Evolutionary conservation across 805 yeast genomes (phyloP), one percentile per base, ranked within the genome.

Genomic region (Ogataea parapolymorpha): DNA sequence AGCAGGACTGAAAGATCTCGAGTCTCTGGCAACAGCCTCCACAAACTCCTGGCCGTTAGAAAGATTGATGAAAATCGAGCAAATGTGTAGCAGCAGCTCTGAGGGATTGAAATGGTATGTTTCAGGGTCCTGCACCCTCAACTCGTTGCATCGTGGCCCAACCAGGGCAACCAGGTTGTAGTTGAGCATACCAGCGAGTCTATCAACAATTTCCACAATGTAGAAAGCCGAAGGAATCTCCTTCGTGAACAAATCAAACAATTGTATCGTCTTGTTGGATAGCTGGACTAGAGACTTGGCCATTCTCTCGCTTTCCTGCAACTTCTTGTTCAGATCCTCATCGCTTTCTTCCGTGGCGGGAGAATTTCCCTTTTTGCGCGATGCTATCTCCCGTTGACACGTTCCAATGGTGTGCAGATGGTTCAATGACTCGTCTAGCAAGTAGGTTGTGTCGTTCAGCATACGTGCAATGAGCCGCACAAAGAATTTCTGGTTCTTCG

Each of bases 121-220:
- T 49, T 82, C 86, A 0, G 97, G 97, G 47, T 83, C 74, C 44
- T 75, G 73, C 22, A 93, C 99, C 57, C 86, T 88, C 53, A 93
- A 74, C 37, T 85, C 89, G 8, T 90, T 77, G 66, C 96, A 90
- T 58, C 85, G 84, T 12, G 98, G 97, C 0, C 99, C 99, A 18
- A 89, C 97, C 63, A 93, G 70, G n/a, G 91, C 88, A 36, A 80
- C 85, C 46, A 93, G 68, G 59, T 93, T 93, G 65, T 90, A 91
- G 66, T 93, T 85, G 59, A 93, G 70, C 99, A 93, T 93, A 33
- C 95, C 89, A 0, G 99, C 95, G 48, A 93, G 70, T 62, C 99
- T 75, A 54, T 89, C 96, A 30, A 91, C 96, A 55, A 93, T 81
- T 63, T 93, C 99, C 2, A 86, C 79, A 31, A 87, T 83, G 4